These are phyloP conservation scores for Alternaria arborescens DNA, from an alignment of 2,329 filamentous ascomycete species.

Conservation along the genomic window DNA sequence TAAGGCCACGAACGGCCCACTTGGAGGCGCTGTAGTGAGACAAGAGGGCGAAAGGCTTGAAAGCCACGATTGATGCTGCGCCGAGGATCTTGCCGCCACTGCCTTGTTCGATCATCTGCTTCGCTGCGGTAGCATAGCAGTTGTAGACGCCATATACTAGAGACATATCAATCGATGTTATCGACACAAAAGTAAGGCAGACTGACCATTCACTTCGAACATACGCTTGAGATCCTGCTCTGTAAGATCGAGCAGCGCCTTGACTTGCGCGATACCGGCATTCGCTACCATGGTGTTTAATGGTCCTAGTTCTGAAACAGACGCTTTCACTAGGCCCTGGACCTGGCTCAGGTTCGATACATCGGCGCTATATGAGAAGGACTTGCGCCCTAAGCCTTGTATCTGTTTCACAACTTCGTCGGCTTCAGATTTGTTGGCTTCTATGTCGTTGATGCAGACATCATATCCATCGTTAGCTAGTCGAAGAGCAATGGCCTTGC, in stretches of 20 bases:
- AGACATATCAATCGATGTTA: neutral
- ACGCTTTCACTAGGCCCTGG: conserved; percentile 60
- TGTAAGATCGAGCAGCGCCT: conserved; percentile 63
- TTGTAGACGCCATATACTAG: conserved; percentile 69
- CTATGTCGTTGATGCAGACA: conserved; percentile 71
- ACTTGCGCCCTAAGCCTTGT: conserved; percentile 59
- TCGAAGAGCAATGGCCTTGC: conserved; percentile 69
- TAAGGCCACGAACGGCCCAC: conserved; percentile 72
- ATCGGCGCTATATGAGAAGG: conserved; percentile 67
- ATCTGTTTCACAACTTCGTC: conserved; percentile 65
- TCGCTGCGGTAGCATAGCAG: conserved; percentile 69
- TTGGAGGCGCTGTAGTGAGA: conserved; percentile 72
- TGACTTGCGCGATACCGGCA: conserved; percentile 68
- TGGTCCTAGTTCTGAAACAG: conserved; percentile 63
- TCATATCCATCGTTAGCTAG: conserved; percentile 72
- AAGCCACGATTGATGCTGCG: conserved; percentile 63
- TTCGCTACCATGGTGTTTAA: conserved; percentile 66
- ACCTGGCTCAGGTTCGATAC: conserved; percentile 67
- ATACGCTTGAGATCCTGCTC: conserved; percentile 66
- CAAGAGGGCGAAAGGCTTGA: conserved; percentile 67
- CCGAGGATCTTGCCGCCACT: conserved; percentile 60
- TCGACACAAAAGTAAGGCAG: neutral
- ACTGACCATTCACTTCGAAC: conserved; percentile 66
- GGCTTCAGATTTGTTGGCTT: conserved; percentile 61
- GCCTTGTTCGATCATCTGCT: conserved; percentile 70